Conservation (phyloP, 768 basidiomycete species). For the Pholiota microspora region DNA sequence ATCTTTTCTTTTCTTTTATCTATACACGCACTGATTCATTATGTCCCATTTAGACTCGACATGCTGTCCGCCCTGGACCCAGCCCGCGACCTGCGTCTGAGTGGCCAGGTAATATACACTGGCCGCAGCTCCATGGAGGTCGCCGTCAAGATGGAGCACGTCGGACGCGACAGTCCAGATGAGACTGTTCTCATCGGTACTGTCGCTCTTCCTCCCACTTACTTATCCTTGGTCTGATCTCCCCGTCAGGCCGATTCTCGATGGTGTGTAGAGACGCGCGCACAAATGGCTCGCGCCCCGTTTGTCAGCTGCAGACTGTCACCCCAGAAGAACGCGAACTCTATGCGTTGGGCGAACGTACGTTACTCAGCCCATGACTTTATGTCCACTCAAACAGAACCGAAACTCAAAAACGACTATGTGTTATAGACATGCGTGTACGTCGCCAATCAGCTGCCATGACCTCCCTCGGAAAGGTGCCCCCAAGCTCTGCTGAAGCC, state of each 20-base stretch:
- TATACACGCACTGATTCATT: no score
- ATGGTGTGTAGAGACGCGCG: conserved; percentile 81
- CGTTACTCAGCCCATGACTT: background rate
- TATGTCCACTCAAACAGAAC: background rate
- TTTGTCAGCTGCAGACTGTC: conserved; percentile 60
- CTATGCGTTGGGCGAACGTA: background rate
- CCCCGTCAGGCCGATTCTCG: conserved; percentile 71
- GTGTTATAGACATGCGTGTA: conserved; percentile 52
- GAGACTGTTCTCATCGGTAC: conserved; percentile 69
- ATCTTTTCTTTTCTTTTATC: no score
- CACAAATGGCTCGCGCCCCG: conserved; percentile 60
- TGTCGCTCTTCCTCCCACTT: background rate
- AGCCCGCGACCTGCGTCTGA: conserved; percentile 65
- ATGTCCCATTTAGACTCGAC: conserved; percentile 48
- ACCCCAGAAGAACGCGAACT: conserved; percentile 58
- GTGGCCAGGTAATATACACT: conserved; percentile 80
- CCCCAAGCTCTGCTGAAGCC: conserved; percentile 71
- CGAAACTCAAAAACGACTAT: no score
- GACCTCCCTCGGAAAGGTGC: conserved; percentile 66
- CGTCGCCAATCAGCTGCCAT: conserved; percentile 51
- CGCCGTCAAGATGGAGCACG: conserved; percentile 79
- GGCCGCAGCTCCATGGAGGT: conserved; percentile 81
- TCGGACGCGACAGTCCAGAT: conserved; percentile 43
- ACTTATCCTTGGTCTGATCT: background rate
- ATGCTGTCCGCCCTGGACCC: conserved; percentile 62